Evolutionary conservation across 148 eudicot species (phyloP).

Genomic region (Rhododendron henanense): DNA sequence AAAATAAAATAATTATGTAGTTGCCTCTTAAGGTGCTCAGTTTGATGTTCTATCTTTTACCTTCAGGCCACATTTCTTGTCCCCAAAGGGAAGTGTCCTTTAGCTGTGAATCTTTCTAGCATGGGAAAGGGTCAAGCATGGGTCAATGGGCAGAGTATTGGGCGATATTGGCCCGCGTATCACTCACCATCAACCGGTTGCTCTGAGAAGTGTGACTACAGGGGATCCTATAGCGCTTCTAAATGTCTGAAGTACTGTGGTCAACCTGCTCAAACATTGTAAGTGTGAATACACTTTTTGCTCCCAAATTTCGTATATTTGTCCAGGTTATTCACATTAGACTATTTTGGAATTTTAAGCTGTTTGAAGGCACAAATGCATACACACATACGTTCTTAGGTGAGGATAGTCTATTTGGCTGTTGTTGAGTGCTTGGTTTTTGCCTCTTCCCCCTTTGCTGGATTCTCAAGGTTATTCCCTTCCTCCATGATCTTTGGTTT

Average conservation of each 20-base stretch:
- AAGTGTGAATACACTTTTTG: constrained; percentile 3
- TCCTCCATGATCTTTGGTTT: neutral
- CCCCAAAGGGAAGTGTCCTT: constrained; percentile 36
- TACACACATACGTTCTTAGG: neutral
- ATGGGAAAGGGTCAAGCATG: constrained; percentile 60
- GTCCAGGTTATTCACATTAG: neutral
- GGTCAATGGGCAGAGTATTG: constrained; percentile 46
- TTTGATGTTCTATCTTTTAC: constrained; percentile 6
- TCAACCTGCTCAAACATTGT: constrained; percentile 47
- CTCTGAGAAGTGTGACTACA: constrained; percentile 38
- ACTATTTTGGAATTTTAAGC: neutral
- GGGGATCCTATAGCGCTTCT: constrained; percentile 30
- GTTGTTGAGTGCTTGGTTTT: neutral
- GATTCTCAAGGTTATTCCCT: neutral
- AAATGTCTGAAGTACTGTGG: constrained; percentile 47
- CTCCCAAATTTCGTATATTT: neutral
- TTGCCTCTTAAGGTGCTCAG: neutral
- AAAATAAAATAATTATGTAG: neutral
- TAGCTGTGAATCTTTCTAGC: constrained; percentile 36
- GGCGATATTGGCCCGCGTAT: constrained; percentile 48
- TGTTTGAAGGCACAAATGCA: neutral
- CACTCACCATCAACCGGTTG: constrained; percentile 48
- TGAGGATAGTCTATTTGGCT: neutral
- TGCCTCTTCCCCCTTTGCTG: neutral
- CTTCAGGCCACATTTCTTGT: constrained; percentile 32